Evolutionary conservation across 345 rosid species (phyloP).

Genomic region (Brassica juncea): DNA sequence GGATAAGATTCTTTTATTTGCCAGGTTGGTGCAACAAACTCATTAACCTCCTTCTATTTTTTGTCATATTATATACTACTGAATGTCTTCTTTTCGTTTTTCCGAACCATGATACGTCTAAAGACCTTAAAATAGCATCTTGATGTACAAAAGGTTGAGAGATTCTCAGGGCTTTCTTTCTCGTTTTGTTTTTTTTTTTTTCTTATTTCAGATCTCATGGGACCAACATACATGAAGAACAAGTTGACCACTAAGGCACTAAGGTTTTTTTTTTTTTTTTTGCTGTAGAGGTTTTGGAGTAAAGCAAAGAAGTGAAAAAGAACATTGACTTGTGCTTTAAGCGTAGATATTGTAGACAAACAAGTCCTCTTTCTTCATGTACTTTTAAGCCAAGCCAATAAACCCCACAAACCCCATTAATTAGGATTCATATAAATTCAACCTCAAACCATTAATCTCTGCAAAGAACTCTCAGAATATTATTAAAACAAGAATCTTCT

Average conservation of each 20-base stretch:
- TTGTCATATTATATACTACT: not conserved
- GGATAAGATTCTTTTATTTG: slow-evolving; percentile 25
- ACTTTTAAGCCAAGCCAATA: slow-evolving; percentile 94
- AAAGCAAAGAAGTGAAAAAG: slow-evolving; percentile 73
- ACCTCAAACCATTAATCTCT: slow-evolving; percentile 47
- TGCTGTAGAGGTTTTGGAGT: slow-evolving; percentile 65
- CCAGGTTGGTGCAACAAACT: slow-evolving; percentile 46
- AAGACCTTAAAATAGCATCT: slow-evolving; percentile 27
- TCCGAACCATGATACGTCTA: slow-evolving; percentile 1
- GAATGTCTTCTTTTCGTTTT: not conserved
- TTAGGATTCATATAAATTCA: slow-evolving; percentile 69
- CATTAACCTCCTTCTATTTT: slow-evolving; percentile 34
- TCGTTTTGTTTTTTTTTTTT: slow-evolving; percentile 8
- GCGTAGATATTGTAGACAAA: slow-evolving; percentile 67
- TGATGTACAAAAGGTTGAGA: not conserved
- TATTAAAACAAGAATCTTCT: not conserved
- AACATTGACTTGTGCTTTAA: slow-evolving; percentile 90
- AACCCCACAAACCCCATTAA: slow-evolving; percentile 43
- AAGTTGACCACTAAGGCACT: slow-evolving; percentile 41
- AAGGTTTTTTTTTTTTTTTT: slow-evolving; percentile 11
- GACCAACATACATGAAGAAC: slow-evolving; percentile 44
- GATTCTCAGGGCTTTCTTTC: slow-evolving; percentile 12
- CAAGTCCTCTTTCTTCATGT: slow-evolving; percentile 56
- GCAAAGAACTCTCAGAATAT: slow-evolving; percentile 32
- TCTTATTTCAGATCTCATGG: slow-evolving; percentile 29